A percentile compares a stretch with the other conserved stretches of the same genome.
Conservation (phyloP, 345 rosid species). For the Orychophragmus violaceus region DNA sequence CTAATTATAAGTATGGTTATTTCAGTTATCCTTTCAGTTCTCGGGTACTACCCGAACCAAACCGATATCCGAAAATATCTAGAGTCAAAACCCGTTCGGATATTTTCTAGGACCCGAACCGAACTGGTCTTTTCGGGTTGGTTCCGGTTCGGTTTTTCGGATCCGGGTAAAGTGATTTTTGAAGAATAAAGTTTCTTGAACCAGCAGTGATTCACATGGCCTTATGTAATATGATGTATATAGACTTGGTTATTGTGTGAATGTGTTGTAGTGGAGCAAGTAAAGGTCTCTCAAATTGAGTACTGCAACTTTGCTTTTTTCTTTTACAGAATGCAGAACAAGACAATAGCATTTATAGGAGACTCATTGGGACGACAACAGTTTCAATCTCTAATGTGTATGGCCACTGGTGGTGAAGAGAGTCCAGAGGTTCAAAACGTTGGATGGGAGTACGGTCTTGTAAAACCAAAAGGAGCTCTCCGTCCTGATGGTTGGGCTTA, state of each 20-base stretch:
- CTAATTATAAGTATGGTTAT: too few relatives aligned
- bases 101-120: too few relatives aligned
- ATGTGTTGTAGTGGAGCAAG: neutral
- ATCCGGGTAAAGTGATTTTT: too few relatives aligned
- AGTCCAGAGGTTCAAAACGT: constrained; percentile 53
- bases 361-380: constrained; percentile 78
- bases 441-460: constrained; percentile 55
- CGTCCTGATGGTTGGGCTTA: constrained; percentile 81
- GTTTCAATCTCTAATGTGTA: constrained; percentile 72
- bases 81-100: too few relatives aligned
- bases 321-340: constrained; percentile 58
- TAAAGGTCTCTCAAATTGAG: neutral
- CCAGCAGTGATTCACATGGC: neutral
- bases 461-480: constrained; percentile 40
- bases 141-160: too few relatives aligned
- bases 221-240: neutral
- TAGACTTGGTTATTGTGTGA: neutral
- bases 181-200: neutral
- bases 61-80: too few relatives aligned
- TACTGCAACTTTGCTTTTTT: neutral
- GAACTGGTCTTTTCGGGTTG: too few relatives aligned
- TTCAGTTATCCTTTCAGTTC: too few relatives aligned
- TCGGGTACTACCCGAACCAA: too few relatives aligned
- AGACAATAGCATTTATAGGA: constrained; percentile 76
- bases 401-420: constrained; percentile 61